Base-by-base conservation (phyloP, 1,284 basidiomycete genomes). In the Cutaneotrichosporon sp. region DNA sequence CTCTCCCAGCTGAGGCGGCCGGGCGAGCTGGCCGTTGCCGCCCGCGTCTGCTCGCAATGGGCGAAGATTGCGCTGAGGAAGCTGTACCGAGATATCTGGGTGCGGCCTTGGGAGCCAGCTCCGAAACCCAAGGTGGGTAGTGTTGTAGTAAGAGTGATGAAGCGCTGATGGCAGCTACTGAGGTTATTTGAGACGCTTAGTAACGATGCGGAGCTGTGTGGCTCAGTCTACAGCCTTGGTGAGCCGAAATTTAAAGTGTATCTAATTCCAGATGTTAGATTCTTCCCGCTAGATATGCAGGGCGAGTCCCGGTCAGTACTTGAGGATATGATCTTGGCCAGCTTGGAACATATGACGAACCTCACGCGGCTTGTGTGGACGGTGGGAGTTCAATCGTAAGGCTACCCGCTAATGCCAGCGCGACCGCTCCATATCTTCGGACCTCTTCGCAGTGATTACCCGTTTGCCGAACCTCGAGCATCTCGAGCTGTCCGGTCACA, bases 401-500 rank as follows among this genome's bases (percentile, higher is more conserved):
- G 3, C 12, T 11, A 3, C 7, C 10, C n/a, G 31, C 46, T 50
- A 19, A 52, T 31, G 2, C 5, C 53, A 73, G 72, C 60, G 74
- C 11, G 72, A 75, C 56, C 63, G 63, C 33, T 70, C 68, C 2
- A 48, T 74, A 5, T 66, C 62, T 16, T 61, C 66, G 0, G 41
- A 60, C 5, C 46, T 74, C n/a, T 52, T 73, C 12, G 57, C 60
- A 17, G 58, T 38, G 9, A 62, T 75, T 34, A 55, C 63, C 0
- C n/a, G 45, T 3, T 55, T 71, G 1, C 57, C 52, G 0, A 37
- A 58, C 6, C 57, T 75, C 0, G 53, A 53, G 0, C 59, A 61
- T 2, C 59, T 75, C 3, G 74, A 74, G 56, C 58, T 75, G 4
- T 69, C 72, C 1, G 74, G 74, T 9, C 71, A 71, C 50, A 66